These are phyloP conservation scores for Apiospora rasikravindrae DNA, from an alignment of 2,329 filamentous ascomycete genomes.

Conservation along the genomic window DNA sequence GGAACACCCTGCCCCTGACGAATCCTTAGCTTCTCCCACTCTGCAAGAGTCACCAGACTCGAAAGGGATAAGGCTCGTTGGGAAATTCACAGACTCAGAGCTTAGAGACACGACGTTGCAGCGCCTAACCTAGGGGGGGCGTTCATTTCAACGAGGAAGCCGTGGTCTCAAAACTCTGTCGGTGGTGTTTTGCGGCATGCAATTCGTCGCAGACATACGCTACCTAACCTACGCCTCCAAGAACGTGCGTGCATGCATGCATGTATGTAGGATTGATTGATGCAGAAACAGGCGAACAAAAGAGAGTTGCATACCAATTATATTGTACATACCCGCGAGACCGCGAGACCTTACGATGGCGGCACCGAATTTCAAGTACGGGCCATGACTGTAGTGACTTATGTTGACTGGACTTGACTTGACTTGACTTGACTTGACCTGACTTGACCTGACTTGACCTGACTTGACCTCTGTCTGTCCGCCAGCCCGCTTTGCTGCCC, in stretches of 20 bases:
- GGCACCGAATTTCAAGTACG: neutral
- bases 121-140: neutral
- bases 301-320: neutral
- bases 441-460: neutral
- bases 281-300: neutral
- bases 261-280: slow-evolving; percentile 1
- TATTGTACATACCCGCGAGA: neutral
- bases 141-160: slow-evolving; percentile 5
- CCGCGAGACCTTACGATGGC: neutral
- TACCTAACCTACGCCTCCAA: neutral
- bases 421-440: neutral
- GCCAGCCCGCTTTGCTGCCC: neutral
- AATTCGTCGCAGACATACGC: neutral
- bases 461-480: neutral
- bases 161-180: neutral
- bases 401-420: neutral
- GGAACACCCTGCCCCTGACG: neutral
- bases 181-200: neutral
- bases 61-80: neutral
- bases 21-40: neutral
- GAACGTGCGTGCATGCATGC: neutral
- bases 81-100: slow-evolving; percentile 13
- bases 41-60: neutral
- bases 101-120: slow-evolving; percentile 14
- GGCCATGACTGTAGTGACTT: neutral